These are phyloP conservation scores for Jatropha podagrica DNA, from an alignment of 441 rosid genomes.

Conservation along the genomic window DNA sequence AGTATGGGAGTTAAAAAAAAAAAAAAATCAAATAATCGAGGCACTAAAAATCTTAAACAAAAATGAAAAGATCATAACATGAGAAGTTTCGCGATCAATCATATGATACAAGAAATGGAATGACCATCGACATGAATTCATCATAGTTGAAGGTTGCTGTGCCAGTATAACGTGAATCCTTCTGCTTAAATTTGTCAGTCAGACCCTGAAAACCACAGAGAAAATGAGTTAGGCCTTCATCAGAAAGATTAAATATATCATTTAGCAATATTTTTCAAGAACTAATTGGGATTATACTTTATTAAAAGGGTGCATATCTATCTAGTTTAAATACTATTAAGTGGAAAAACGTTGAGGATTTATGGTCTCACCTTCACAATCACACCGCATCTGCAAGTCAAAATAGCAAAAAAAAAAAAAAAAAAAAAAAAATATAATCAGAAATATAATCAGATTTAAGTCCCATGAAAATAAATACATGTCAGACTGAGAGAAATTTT, in stretches of 20 bases:
- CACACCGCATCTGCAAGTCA: conserved; percentile 62
- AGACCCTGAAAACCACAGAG: conserved; percentile 47
- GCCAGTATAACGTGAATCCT: conserved; percentile 48
- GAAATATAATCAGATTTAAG: not conserved
- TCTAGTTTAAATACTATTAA: not conserved
- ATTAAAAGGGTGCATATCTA: not conserved
- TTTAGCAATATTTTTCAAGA: not conserved
- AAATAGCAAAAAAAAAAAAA: conserved; percentile 4
- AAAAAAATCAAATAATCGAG: not conserved
- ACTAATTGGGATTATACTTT: not conserved
- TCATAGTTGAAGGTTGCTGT: conserved; percentile 52
- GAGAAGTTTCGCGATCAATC: conserved; percentile 27
- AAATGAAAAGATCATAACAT: not conserved
- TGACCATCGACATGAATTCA: conserved; percentile 50
- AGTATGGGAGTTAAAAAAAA: not conserved
- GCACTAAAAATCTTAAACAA: not conserved
- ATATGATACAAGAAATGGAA: conserved; percentile 58
- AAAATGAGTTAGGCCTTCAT: not conserved
- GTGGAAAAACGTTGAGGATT: not conserved
- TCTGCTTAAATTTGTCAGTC: conserved; percentile 68
- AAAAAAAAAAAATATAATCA: not conserved
- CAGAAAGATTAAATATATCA: not conserved
- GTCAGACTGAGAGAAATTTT: not conserved
- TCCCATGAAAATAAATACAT: not conserved
- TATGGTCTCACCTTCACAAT: conserved; percentile 54